These are phyloP conservation scores for Lasiodiplodia sp. DNA, from an alignment of 2,329 filamentous ascomycete genomes.

Conservation along the genomic window DNA sequence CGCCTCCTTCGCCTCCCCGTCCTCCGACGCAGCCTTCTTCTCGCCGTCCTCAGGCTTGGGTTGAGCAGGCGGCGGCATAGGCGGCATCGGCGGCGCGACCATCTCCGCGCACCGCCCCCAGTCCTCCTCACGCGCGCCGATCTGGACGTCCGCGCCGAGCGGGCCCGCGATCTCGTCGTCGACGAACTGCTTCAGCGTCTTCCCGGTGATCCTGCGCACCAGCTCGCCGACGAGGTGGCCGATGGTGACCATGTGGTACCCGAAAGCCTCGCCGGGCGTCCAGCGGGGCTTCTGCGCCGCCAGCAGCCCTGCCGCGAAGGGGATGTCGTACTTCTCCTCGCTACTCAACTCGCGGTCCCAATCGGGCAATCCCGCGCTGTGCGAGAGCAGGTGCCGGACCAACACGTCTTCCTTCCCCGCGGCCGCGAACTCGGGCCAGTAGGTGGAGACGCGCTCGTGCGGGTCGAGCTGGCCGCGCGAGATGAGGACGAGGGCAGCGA, in stretches of 20 bases:
- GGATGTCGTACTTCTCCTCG: slow-evolving; percentile 9
- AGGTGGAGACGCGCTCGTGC: slow-evolving; percentile 39
- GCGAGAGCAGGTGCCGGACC: slow-evolving; percentile 34
- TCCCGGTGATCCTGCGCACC: neutral
- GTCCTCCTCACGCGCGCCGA: slow-evolving; percentile 3
- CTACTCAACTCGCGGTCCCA: slow-evolving; percentile 1
- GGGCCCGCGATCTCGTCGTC: slow-evolving; percentile 18
- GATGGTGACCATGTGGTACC: slow-evolving; percentile 14
- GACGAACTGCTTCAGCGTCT: slow-evolving; percentile 4
- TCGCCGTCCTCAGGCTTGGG: too few relatives aligned
- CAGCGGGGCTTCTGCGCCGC: slow-evolving; percentile 9
- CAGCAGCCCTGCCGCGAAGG: neutral
- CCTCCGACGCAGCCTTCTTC: too few relatives aligned
- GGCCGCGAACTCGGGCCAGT: slow-evolving; percentile 46
- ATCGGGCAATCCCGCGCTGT: slow-evolving; percentile 13
- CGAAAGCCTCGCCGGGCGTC: slow-evolving; percentile 4
- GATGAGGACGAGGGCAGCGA: slow-evolving; percentile 39
- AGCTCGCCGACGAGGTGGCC: slow-evolving; percentile 16
- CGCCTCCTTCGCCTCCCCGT: neutral
- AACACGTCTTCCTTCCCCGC: slow-evolving; percentile 42
- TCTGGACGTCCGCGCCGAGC: slow-evolving; percentile 10
- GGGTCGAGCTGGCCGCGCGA: slow-evolving; percentile 39
- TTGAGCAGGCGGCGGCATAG: neutral
- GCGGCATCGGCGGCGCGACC: neutral
- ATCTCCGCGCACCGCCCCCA: slow-evolving; percentile 7